Evolutionary conservation across 257 asterid species (phyloP).

Genomic region (Petunia axillaris): DNA sequence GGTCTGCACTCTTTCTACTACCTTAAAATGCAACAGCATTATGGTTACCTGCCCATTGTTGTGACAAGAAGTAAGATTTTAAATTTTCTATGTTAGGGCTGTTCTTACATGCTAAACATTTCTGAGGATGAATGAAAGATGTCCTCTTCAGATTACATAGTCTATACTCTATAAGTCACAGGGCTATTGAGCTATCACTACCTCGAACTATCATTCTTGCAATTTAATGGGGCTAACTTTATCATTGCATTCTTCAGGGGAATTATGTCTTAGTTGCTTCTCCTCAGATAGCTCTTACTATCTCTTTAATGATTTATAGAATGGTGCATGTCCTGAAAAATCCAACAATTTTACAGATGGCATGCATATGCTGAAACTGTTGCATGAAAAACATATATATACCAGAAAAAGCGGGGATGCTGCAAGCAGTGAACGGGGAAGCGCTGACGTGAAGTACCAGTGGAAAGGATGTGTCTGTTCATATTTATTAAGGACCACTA

Average conservation of each 20-base stretch:
- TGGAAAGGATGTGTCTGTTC: conserved; percentile 81
- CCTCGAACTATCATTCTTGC: conserved; percentile 1
- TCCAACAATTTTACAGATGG: not conserved
- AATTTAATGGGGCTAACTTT: not conserved
- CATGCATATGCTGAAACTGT: not conserved
- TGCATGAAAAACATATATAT: conserved; percentile 40
- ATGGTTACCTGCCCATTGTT: not conserved
- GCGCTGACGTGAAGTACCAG: conserved; percentile 99
- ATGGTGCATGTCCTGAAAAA: not conserved
- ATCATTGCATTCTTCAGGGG: conserved; percentile 8
- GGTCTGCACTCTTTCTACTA: not conserved
- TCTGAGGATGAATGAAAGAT: conserved; percentile 2
- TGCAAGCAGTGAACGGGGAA: conserved; percentile 88
- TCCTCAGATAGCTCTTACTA: conserved; percentile 3
- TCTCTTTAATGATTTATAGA: not conserved
- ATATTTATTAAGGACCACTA: conserved; percentile 42
- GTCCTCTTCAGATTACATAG: conserved; percentile 13
- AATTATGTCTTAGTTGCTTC: not conserved
- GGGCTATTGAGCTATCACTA: not conserved
- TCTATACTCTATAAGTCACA: not conserved
- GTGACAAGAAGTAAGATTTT: not conserved
- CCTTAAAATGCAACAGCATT: not conserved
- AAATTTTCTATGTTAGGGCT: not conserved
- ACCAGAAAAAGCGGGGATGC: conserved; percentile 94
- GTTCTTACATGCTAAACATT: not conserved